Conservation (phyloP, 257 asterid genomes). For the Solanum pinnatisectum region DNA sequence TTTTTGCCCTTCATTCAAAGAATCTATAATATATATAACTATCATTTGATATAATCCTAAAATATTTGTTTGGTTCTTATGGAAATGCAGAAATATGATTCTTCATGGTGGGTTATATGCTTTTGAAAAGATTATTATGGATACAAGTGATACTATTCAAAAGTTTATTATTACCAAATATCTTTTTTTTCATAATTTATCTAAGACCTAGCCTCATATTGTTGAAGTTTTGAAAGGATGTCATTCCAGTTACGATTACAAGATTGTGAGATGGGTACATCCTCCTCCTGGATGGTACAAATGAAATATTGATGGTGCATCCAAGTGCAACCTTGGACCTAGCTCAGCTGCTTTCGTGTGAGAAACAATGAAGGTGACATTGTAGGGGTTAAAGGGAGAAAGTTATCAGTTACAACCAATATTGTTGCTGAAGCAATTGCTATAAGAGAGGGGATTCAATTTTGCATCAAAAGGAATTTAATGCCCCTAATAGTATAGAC, state of each 20-base stretch:
- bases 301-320: background rate
- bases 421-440: background rate
- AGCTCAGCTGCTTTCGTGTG: background rate
- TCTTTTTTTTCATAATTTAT: background rate
- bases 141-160: background rate
- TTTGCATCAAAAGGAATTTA: background rate
- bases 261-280: no score
- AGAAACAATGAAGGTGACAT: background rate
- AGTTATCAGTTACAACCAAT: background rate
- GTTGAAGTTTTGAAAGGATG: background rate
- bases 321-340: background rate
- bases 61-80: background rate
- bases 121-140: no score
- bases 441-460: background rate
- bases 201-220: background rate
- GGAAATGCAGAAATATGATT: no score
- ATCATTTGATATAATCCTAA: background rate
- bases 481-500: background rate
- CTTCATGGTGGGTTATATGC: no score
- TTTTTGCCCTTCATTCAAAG: background rate
- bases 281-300: background rate
- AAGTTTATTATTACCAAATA: background rate
- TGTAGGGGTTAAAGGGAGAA: background rate
- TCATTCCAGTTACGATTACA: background rate
- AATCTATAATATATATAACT: no score